These are phyloP conservation scores for Bryum argenteum DNA, from an alignment of 225 moss, liverwort and hornwort species.

Conservation along the genomic window DNA sequence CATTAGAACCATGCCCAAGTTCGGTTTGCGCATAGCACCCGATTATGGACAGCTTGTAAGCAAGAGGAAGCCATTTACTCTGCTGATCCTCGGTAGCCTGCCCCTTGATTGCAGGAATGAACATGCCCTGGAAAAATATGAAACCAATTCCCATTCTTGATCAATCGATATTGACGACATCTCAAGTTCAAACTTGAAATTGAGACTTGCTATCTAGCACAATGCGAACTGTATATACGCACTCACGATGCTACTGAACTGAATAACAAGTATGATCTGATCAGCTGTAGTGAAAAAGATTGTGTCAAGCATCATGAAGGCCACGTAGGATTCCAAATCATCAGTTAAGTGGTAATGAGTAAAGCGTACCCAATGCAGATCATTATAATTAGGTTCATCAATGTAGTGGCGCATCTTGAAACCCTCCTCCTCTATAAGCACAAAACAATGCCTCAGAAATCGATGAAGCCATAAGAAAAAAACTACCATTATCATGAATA, in stretches of 20 bases:
- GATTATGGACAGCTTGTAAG: slow-evolving; percentile 84
- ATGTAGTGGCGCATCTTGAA: slow-evolving; percentile 68
- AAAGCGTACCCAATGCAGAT: slow-evolving; percentile 86
- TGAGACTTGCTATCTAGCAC: slow-evolving; percentile 6
- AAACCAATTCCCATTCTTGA: slow-evolving; percentile 13
- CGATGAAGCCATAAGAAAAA: slow-evolving; percentile 18
- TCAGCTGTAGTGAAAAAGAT: neutral
- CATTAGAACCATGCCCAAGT: slow-evolving; percentile 96
- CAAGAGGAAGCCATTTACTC: slow-evolving; percentile 79
- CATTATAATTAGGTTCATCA: slow-evolving; percentile 80
- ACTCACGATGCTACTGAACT: neutral
- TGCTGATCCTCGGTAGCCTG: slow-evolving; percentile 90
- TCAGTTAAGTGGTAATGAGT: neutral
- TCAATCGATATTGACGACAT: slow-evolving; percentile 14
- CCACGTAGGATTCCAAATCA: slow-evolving; percentile 23
- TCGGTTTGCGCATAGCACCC: slow-evolving; percentile 98
- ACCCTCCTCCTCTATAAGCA: slow-evolving; percentile 74
- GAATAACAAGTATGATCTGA: slow-evolving; percentile 16
- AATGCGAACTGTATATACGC: slow-evolving; percentile 1
- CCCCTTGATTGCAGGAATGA: slow-evolving; percentile 91
- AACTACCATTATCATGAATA: slow-evolving; percentile 5
- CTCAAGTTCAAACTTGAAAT: slow-evolving; percentile 10
- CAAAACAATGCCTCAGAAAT: slow-evolving; percentile 22
- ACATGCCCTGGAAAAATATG: slow-evolving; percentile 77
- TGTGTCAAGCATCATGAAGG: slow-evolving; percentile 13